Evolutionary conservation across 495 filamentous ascomycete species (phyloP).

Genomic region (Aspergillus asperescens): DNA sequence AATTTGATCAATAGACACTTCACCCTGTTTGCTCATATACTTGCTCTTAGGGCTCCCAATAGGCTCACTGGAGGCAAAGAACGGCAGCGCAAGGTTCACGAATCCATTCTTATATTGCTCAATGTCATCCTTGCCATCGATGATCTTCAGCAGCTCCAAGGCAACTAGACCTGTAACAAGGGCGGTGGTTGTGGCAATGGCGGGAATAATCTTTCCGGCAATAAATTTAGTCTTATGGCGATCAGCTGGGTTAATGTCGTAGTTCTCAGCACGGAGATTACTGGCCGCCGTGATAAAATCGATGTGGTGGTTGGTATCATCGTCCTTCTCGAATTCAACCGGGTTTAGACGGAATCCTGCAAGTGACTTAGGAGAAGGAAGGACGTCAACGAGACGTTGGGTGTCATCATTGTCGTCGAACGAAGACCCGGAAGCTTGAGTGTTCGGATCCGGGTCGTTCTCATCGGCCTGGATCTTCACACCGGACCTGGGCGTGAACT

Average conservation of each 20-base stretch:
- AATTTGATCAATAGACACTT: conserved; percentile 86
- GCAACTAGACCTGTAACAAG: conserved; percentile 91
- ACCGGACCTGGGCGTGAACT: conserved; percentile 84
- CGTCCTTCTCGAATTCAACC: conserved; percentile 99
- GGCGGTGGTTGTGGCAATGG: conserved; percentile 96
- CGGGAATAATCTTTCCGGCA: conserved; percentile 98
- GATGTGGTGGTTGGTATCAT: conserved; percentile 97
- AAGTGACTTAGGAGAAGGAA: conserved; percentile 75
- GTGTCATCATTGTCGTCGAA: conserved; percentile 72
- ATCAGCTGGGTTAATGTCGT: conserved; percentile 88
- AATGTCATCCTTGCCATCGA: conserved; percentile 90
- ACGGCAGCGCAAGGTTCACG: conserved; percentile 91
- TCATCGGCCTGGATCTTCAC: conserved; percentile 98
- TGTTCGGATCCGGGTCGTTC: conserved; percentile 91
- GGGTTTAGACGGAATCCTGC: conserved; percentile 81
- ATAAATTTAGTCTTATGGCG: conserved; percentile 99
- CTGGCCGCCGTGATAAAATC: conserved; percentile 98
- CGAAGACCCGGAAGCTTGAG: conserved; percentile 42
- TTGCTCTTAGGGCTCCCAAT: conserved; percentile 87
- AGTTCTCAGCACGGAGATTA: conserved; percentile 96
- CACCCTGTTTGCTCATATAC: conserved; percentile 66
- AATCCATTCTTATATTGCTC: conserved; percentile 99
- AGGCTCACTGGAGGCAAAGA: conserved; percentile 97
- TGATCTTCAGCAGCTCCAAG: conserved; percentile 91
- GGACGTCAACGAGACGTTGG: conserved; percentile 53